Evolutionary conservation across 1,139 yeast species (phyloP).

Genomic region (Chernovozyma sophiae-reginae): DNA sequence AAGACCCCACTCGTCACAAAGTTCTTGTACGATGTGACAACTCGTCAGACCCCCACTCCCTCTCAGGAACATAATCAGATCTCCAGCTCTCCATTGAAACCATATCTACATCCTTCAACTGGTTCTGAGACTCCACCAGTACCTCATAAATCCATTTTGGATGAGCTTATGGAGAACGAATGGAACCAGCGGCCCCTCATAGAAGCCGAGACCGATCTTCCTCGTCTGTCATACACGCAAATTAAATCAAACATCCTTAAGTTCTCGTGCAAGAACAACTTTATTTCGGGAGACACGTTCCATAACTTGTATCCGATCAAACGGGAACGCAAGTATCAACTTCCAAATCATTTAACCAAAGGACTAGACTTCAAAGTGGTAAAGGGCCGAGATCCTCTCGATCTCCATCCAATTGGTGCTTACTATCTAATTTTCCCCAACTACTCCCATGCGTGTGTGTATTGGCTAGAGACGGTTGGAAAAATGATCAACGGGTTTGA

Average conservation of each 20-base stretch:
- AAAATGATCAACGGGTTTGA: conserved; percentile 50
- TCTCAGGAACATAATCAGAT: too few species aligned
- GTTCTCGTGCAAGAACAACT: conserved; percentile 35
- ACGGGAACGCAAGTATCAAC: conserved; percentile 25
- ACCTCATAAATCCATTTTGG: conserved; percentile 21
- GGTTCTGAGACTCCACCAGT: not conserved
- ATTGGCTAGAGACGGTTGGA: conserved; percentile 44
- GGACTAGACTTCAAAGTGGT: conserved; percentile 32
- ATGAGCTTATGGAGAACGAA: conserved; percentile 25
- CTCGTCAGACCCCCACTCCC: conserved; percentile 6
- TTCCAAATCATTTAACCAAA: conserved; percentile 15
- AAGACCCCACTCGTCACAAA: conserved; percentile 24
- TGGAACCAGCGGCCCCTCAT: conserved; percentile 29
- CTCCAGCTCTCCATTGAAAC: not conserved
- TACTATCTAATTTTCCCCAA: conserved; percentile 51
- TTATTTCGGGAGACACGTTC: conserved; percentile 36
- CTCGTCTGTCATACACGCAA: conserved; percentile 7
- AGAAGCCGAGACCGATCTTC: conserved; percentile 22
- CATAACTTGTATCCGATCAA: conserved; percentile 29
- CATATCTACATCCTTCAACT: not conserved
- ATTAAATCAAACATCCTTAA: conserved; percentile 27
- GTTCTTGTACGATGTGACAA: conserved; percentile 24
- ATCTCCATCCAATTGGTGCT: conserved; percentile 40
- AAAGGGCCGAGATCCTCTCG: conserved; percentile 46
- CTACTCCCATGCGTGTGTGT: conserved; percentile 47